These are phyloP conservation scores for Saxophila tyrrhenica DNA, from an alignment of 495 filamentous ascomycete genomes.

Conservation along the genomic window DNA sequence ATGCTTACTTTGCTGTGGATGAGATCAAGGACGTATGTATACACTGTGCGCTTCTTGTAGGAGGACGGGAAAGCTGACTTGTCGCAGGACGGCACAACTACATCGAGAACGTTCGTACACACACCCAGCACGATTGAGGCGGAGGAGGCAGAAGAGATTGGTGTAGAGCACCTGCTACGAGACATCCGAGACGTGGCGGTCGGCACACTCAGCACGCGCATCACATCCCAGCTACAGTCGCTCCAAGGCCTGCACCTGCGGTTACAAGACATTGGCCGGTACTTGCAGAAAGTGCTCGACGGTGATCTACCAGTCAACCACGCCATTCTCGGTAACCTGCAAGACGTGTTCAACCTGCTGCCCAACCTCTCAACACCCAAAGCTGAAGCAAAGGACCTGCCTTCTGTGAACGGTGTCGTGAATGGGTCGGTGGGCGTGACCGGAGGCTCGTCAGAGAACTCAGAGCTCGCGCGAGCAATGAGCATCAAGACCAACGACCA, in stretches of 20 bases:
- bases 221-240: slow-evolving; percentile 95
- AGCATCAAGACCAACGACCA: slow-evolving; percentile 99
- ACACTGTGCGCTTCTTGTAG: neutral
- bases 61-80: slow-evolving; percentile 9
- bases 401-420: slow-evolving; percentile 22
- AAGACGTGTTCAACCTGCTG: slow-evolving; percentile 97
- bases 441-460: slow-evolving; percentile 49
- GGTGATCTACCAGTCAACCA: slow-evolving; percentile 91
- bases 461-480: slow-evolving; percentile 86
- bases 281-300: slow-evolving; percentile 91
- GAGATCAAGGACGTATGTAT: slow-evolving; percentile 95
- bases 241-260: slow-evolving; percentile 92
- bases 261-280: slow-evolving; percentile 86
- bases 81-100: slow-evolving; percentile 85
- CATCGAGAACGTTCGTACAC: slow-evolving; percentile 94
- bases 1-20: slow-evolving; percentile 98
- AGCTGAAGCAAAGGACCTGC: slow-evolving; percentile 34
- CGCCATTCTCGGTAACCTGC: slow-evolving; percentile 90
- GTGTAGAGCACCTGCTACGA: slow-evolving; percentile 92
- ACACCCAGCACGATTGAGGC: slow-evolving; percentile 99
- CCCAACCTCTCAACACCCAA: slow-evolving; percentile 88
- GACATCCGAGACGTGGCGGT: slow-evolving; percentile 98
- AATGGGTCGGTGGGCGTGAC: slow-evolving; percentile 32
- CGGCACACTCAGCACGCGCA: slow-evolving; percentile 92
- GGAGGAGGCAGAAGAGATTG: slow-evolving; percentile 97